Base-by-base conservation (phyloP, 106 monocot species). In the Phalaenopsis aphrodite region DNA sequence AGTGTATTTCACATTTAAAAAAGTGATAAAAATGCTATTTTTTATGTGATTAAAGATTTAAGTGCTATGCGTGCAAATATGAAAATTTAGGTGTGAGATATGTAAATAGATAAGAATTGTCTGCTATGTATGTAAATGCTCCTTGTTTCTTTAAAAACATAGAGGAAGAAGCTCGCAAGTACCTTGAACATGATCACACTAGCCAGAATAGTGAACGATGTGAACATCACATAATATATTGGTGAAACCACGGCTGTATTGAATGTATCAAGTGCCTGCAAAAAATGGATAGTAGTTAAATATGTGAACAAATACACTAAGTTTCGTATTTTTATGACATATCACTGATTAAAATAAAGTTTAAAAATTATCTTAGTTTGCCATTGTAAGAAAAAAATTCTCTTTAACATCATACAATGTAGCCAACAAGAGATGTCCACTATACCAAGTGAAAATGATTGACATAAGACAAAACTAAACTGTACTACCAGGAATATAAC, bases 181-280 rank as follows among this genome's bases (percentile, higher is more conserved):
- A 89, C 89, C 89, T 89, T 89, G 84, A 89, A 89, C 89, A 89
- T 89, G 77, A 89, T 89, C 52, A 89, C 82, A 48, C 89, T 89
- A 45, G 89, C 89, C 84, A 89, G 74, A 82, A 89, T 89, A 37
- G 89, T 89, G 15, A 89, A 82, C 38, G 89, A 84, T 48, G 89
- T 89, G 73, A 89, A 89, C 89, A 86, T 89, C 86, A 89, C 89
- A 41, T 89, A 89, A 56, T 89, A 89, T 46, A 89, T 89, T 37
- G 89, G 89, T 55, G 89, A 89, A 23, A 89, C 89, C 76, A 89
- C 89, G 45, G 83, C 83, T 14, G 78, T 83, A 78, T 83, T 83
- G 19, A 83, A 83, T 78, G 78, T 83, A 83, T 83, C 83, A 78
- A 83, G 83, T 12, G 83, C 83, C 83, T 83, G 78, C 41, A 83